Evolutionary conservation across 2,329 filamentous ascomycete species (phyloP).

Genomic region (Neurospora crassa): DNA sequence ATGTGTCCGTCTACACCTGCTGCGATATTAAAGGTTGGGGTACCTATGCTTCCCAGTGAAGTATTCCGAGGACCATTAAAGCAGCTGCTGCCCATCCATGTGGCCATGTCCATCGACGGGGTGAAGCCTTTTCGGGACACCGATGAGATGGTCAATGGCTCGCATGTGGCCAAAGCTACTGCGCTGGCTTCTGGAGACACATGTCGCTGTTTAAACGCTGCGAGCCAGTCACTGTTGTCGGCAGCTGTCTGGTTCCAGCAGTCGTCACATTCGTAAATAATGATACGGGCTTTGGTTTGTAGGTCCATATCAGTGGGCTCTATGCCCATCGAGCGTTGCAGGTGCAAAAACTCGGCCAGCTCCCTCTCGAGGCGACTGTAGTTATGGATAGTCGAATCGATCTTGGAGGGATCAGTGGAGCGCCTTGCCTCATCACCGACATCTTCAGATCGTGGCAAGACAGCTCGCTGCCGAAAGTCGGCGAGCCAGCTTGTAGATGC

Average conservation of each 20-base stretch:
- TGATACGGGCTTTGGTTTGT: conserved; percentile 47
- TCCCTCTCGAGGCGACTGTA: conserved; percentile 47
- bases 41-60: not conserved
- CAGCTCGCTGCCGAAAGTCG: conserved; percentile 45
- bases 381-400: conserved; percentile 52
- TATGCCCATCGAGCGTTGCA: conserved; percentile 33
- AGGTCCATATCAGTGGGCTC: conserved; percentile 45
- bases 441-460: conserved; percentile 47
- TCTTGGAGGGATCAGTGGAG: conserved; percentile 42
- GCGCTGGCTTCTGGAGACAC: conserved; percentile 15
- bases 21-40: not conserved
- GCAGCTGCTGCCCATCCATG: conserved; percentile 3
- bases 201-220: conserved; percentile 41
- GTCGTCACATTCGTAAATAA: conserved; percentile 54
- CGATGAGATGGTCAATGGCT: conserved; percentile 6
- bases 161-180: conserved; percentile 10
- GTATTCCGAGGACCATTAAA: not conserved
- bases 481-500: conserved; percentile 44
- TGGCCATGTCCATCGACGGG: conserved; percentile 4
- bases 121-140: not conserved
- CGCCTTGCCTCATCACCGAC: conserved; percentile 37
- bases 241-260: conserved; percentile 55
- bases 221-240: conserved; percentile 45
- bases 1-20: not conserved
- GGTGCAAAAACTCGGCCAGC: conserved; percentile 40